Conservation (phyloP, 345 rosid genomes). For the Syzygium aromaticum region DNA sequence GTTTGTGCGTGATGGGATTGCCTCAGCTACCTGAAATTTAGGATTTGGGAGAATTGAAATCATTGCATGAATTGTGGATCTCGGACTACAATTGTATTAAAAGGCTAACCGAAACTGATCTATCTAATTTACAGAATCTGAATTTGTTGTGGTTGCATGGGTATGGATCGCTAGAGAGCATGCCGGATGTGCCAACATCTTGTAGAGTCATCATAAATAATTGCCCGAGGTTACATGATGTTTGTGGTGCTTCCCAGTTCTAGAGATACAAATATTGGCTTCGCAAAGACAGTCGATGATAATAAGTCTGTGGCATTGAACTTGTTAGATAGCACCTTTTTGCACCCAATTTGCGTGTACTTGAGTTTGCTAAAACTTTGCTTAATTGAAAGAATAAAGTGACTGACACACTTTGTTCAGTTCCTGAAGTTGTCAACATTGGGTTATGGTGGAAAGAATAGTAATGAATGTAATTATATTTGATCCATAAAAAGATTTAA, state of each 20-base stretch:
- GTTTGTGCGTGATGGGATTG: background rate
- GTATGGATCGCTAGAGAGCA: background rate
- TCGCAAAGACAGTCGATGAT: background rate
- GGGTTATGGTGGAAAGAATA: background rate
- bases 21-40: background rate
- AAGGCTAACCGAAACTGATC: background rate
- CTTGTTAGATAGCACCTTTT: background rate
- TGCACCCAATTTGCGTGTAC: background rate
- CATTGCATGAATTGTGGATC: background rate
- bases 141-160: background rate
- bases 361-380: background rate
- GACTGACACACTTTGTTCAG: background rate
- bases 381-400: background rate
- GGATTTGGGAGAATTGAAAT: background rate
- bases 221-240: background rate
- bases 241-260: too few species aligned
- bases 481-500: too few species aligned
- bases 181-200: background rate
- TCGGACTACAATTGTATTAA: background rate
- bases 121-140: background rate
- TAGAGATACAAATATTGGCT: background rate
- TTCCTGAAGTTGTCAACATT: background rate
- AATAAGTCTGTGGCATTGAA: too few species aligned
- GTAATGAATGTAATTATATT: background rate
- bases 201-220: background rate